Base-by-base conservation (phyloP, 2,329 filamentous ascomycete genomes). In the Epicoccum nigrum region DNA sequence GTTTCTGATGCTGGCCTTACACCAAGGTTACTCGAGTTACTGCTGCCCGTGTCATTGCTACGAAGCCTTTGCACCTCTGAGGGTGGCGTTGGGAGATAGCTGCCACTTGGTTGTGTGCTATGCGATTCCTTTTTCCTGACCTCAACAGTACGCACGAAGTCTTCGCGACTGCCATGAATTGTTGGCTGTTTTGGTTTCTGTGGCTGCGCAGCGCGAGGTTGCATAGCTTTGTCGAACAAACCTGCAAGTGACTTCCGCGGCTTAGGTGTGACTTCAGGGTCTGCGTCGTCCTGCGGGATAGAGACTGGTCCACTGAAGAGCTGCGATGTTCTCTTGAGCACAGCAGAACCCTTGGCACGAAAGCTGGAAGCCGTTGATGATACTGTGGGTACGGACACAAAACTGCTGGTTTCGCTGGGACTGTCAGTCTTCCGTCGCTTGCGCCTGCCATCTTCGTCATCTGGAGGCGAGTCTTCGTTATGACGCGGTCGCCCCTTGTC, bases 71-170 rank as follows among this genome's bases (percentile, higher is more conserved):
- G 59, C 7, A 47, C 32, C n/a, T 63, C 63, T 15, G 49, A 52
- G 21, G 63, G 63, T 15, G 63, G 63, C 30, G 63, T 63, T 25
- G 61, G 61, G 12, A 65, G 50, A 45, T 61, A 51, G 33, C 58
- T 45, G 33, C 45, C 49, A 16, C 38, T 57, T 7, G 31, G 31
- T n/a, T 46, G 40, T 13, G 35, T 34, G 31, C 27, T 54, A 6
- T 44, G 33, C 20, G 40, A 19, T 16, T 43, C 49, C 19, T 40
- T 53, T 13, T 45, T 46, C 8, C 47, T 35, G n/a, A 49, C 49
- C 21, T 53, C 53, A 40, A 60, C 54, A 4, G 58, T 52, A 6
- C 49, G 40, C 17, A 40, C 45, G 39, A 59, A 63, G 2, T 58
- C 56, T 13, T 60, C 50, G 8, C 48, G 48, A 11, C 57, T 55